These are phyloP conservation scores for Funneliformis mosseae DNA, from an alignment of 192 early-diverging fungal species.

Conservation along the genomic window DNA sequence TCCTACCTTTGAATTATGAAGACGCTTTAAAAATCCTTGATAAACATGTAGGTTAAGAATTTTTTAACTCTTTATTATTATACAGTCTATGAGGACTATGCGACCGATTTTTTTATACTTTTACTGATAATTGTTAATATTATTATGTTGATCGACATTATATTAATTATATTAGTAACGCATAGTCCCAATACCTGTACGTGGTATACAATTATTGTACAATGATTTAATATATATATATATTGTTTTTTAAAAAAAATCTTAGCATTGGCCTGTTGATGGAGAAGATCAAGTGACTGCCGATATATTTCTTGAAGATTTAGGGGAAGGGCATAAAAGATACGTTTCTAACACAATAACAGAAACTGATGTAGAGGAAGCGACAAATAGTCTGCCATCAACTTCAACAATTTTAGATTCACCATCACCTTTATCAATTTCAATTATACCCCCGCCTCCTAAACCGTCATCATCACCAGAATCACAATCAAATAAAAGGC, in stretches of 20 bases:
- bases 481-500: not conserved
- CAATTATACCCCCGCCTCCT: not conserved
- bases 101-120: too few species aligned
- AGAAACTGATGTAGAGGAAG: not conserved
- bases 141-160: too few species aligned
- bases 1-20: conserved; percentile 30
- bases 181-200: too few species aligned
- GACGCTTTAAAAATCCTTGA: conserved; percentile 13
- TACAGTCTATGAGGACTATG: not conserved
- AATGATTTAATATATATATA: not conserved
- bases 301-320: not conserved
- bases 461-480: not conserved
- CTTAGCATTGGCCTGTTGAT: not conserved
- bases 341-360: not conserved
- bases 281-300: not conserved
- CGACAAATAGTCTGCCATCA: too few species aligned
- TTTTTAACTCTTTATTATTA: not conserved
- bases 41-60: conserved; percentile 1
- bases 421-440: not conserved
- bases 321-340: not conserved
- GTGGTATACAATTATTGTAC: too few species aligned
- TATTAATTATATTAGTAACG: too few species aligned
- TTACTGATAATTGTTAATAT: too few species aligned
- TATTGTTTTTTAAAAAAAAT: not conserved
- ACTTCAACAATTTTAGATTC: not conserved